phyloP scores from a whole-genome alignment of 345 rosid genomes.

The Iberis pinnata region DNA sequence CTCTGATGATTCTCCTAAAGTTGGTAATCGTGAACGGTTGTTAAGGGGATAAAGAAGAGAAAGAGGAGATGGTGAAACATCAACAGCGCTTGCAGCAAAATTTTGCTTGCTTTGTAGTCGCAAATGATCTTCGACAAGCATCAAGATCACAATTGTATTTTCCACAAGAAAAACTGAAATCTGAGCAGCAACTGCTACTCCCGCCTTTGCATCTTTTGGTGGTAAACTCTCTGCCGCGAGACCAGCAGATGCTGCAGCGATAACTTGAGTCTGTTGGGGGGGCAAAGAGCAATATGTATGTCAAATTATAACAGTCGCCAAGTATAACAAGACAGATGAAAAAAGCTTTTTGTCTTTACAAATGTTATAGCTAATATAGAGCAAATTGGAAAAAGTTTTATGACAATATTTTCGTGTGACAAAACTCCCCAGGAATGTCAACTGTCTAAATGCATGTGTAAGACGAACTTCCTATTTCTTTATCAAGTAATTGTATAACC shows the following conservation, averaged over 20 bases:
- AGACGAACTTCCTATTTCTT: no score
- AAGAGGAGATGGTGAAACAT: constrained; percentile 69
- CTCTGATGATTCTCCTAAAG: constrained; percentile 46
- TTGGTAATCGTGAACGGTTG: constrained; percentile 37
- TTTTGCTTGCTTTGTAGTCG: constrained; percentile 84
- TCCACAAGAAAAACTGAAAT: constrained; percentile 92
- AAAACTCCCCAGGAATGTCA: no score
- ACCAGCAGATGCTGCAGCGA: constrained; percentile 96
- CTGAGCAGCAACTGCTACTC: constrained; percentile 86
- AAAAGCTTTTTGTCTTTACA: constrained; percentile 1
- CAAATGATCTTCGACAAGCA: constrained; percentile 98
- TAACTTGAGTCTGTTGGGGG: constrained; percentile 81
- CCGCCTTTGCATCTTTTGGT: constrained; percentile 71
- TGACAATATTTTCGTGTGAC: not conserved
- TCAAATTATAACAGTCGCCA: not conserved
- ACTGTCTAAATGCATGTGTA: no score
- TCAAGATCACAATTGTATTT: constrained; percentile 88
- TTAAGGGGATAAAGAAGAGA: constrained; percentile 57
- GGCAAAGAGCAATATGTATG: constrained; percentile 26
- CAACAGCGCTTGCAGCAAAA: constrained; percentile 45
- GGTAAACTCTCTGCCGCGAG: constrained; percentile 88
- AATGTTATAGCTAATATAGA: not conserved
- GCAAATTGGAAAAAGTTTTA: not conserved
- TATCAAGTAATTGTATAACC: no score
- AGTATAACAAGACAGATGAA: not conserved